Conservation (phyloP, 108 stramenopile genomes). For the Nitzschia sp. region DNA sequence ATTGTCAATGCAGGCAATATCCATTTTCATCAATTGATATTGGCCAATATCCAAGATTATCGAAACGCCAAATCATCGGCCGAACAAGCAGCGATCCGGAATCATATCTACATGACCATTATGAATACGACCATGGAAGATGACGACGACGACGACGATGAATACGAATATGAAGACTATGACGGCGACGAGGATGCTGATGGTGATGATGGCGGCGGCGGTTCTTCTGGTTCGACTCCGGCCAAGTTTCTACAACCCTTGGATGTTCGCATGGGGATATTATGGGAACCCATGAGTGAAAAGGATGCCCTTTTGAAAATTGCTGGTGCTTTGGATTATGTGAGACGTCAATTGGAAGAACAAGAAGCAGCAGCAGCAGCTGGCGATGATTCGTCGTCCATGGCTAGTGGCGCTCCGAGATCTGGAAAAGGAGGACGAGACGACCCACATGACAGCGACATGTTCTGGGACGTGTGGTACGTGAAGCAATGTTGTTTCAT, state of each 20-base stretch:
- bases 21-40: conserved; percentile 24
- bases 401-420: too few relatives aligned
- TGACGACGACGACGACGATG: not conserved
- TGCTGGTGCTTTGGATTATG: conserved; percentile 6
- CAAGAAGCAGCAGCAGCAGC: too few relatives aligned
- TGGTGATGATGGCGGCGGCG: not conserved
- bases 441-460: not conserved
- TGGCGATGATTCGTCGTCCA: not conserved
- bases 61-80: conserved; percentile 1
- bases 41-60: conserved; percentile 16
- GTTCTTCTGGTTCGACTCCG: not conserved
- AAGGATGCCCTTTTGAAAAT: not conserved
- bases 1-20: conserved; percentile 11
- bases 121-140: not conserved
- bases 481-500: not conserved
- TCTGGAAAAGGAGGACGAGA: not conserved
- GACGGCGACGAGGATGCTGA: too few relatives aligned
- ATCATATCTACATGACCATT: conserved; percentile 5
- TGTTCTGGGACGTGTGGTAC: not conserved
- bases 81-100: conserved; percentile 8
- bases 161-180: too few relatives aligned
- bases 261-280: not conserved
- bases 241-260: conserved; percentile 10
- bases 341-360: not conserved
- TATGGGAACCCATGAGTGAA: conserved; percentile 15